phyloP scores from a whole-genome alignment of 1,284 basidiomycete genomes.

The Gomphus bonarii region DNA sequence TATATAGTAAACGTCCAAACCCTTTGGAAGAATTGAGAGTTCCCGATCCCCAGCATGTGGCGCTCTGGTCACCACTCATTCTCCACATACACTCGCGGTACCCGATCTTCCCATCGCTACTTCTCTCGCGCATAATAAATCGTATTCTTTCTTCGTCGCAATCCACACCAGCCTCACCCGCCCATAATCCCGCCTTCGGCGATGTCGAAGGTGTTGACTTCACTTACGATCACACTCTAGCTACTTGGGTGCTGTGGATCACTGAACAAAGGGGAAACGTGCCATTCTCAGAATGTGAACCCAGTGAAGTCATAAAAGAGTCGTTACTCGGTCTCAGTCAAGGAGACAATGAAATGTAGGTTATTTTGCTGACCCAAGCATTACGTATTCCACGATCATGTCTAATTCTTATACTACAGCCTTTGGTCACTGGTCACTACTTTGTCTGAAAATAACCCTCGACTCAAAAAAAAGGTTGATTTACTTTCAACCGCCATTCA shows the following conservation, averaged over 20 bases:
- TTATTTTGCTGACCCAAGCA: neutral
- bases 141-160: constrained; percentile 24
- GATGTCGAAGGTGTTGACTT: constrained; percentile 18
- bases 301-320: constrained; percentile 17
- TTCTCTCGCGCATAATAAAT: constrained; percentile 42
- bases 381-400: neutral
- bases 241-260: constrained; percentile 59
- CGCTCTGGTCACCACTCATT: constrained; percentile 68
- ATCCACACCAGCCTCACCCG: neutral
- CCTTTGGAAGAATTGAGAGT: constrained; percentile 29
- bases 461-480: constrained; percentile 24
- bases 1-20: constrained; percentile 48
- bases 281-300: constrained; percentile 19
- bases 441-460: constrained; percentile 26
- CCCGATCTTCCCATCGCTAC: constrained; percentile 37
- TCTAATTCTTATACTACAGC: constrained; percentile 19
- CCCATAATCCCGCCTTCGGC: neutral
- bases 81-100: constrained; percentile 48
- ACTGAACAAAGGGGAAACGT: constrained; percentile 29
- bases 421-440: constrained; percentile 28
- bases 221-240: constrained; percentile 48
- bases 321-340: constrained; percentile 34
- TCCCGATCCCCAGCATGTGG: constrained; percentile 43
- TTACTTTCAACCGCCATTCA: constrained; percentile 16
- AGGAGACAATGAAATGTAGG: constrained; percentile 14